Evolutionary conservation across 2,329 filamentous ascomycete genomes (phyloP).

Genomic region (Verticillium tricorpus): DNA sequence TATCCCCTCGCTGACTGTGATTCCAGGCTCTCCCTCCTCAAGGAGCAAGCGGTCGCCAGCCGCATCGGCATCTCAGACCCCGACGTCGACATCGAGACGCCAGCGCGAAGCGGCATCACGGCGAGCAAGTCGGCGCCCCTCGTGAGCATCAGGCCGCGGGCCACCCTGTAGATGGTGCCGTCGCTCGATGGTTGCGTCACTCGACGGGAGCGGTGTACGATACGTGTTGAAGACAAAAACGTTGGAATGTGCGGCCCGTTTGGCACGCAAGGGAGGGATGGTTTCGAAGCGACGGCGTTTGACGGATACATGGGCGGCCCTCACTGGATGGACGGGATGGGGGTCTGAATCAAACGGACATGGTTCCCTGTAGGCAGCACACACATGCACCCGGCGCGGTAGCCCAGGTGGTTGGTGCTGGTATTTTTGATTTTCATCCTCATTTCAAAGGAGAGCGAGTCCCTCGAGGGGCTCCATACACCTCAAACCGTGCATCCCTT

Average conservation of each 20-base stretch:
- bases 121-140: neutral
- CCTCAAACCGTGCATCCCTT: neutral
- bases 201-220: neutral
- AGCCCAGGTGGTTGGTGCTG: neutral
- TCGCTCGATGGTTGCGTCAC: neutral
- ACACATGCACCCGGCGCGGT: neutral
- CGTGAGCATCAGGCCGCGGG: neutral
- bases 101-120: neutral
- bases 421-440: neutral
- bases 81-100: neutral
- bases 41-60: slow-evolving; percentile 47
- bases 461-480: neutral
- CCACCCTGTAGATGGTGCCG: neutral
- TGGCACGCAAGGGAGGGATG: neutral
- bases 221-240: neutral
- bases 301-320: neutral
- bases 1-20: slow-evolving; percentile 1
- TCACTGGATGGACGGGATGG: neutral
- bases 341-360: neutral
- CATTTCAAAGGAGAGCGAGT: neutral
- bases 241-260: neutral
- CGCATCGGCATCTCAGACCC: slow-evolving; percentile 40
- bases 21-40: slow-evolving; percentile 42
- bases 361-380: neutral
- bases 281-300: neutral